Percentiles rank a stretch among this genome's conserved stretches.
phyloP scores from a whole-genome alignment of 2,329 filamentous ascomycete species.

The Pyricularia grisea region DNA sequence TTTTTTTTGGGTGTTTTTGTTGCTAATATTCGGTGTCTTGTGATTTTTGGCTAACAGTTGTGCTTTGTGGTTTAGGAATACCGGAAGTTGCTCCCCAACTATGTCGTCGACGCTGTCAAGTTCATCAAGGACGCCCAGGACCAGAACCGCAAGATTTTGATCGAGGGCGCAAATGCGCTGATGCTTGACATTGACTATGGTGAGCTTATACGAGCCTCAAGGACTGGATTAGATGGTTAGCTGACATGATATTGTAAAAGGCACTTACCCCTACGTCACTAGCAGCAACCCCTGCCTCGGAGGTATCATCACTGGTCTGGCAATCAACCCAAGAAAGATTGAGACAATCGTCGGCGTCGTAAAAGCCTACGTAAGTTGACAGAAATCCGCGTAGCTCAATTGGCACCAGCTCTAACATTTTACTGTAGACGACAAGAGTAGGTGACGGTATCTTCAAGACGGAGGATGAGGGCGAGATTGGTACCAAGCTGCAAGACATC shows the following conservation, averaged over 20 bases:
- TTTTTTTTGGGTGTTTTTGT: not conserved
- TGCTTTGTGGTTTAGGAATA: not conserved
- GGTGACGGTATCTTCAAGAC: conserved; percentile 52
- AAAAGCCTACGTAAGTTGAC: conserved; percentile 40
- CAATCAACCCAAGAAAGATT: conserved; percentile 44
- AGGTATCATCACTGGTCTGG: conserved; percentile 49
- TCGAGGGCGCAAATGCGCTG: conserved; percentile 52
- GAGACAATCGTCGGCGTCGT: conserved; percentile 51
- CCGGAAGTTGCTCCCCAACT: conserved; percentile 23
- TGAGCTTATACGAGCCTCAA: conserved; percentile 10
- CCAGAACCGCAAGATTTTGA: conserved; percentile 43
- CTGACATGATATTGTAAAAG: conserved; percentile 17
- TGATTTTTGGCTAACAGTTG: not conserved
- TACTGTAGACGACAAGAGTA: conserved; percentile 41
- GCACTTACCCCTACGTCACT: conserved; percentile 51
- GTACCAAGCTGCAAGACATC: conserved; percentile 28
- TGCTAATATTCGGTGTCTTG: not conserved
- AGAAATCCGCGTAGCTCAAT: conserved; percentile 3
- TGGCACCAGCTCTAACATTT: not conserved
- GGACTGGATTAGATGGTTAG: conserved; percentile 36
- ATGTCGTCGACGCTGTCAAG: conserved; percentile 53
- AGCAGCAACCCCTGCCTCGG: conserved; percentile 48
- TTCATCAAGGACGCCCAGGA: conserved; percentile 44
- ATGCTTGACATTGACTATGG: conserved; percentile 58
- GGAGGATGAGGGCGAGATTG: conserved; percentile 34